Evolutionary conservation across 1,284 basidiomycete species (phyloP), one percentile per base, ranked within the genome.

Genomic region (Peniophora sp.): DNA sequence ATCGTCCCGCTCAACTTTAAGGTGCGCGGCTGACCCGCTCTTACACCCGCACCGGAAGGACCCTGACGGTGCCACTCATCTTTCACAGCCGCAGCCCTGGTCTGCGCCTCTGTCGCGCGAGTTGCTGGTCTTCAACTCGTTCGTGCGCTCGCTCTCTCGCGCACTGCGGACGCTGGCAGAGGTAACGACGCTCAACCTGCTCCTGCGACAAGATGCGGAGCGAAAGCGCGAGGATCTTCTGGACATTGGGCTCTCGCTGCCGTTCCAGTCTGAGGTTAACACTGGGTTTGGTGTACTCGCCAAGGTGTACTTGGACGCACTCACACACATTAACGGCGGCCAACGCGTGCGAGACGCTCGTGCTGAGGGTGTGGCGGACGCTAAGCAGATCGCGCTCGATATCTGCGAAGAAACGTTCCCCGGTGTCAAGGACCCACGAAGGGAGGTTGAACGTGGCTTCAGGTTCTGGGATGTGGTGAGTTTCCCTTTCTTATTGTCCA

Each of bases 401-500:
- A 89, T 97, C 62, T 89, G 96, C 61, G 93, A 97, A 58, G 89
- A 93, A 62, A 94, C 89, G 45, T 99, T 99, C 77, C 77, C 81
- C 34, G 94, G 92, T 20, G 90, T 99, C 59, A 96, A 93, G 73
- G 70, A 69, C 55, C 91, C 96, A 6, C 83, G 84, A 67, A 71
- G 71, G 51, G 96, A 99, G 75, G 86, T 99, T 48, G 91, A 94
- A 65, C 75, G 97, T 50, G 95, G 94, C 3, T 98, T 99, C 75
- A 78, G 97, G 59, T 99, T 99, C 75, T 99, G 97, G 96, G 89
- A 96, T 64, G 80, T 94, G 66, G 93, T 96, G 65, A 74, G 92
- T 81, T 38, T 56, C 55, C 52, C 45, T 25, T 17, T 39, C 50
- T 52, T 58, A 43, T 16, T 45, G 35, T 32, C 12, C 12, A 6